These are phyloP conservation scores for Trypanosoma brucei DNA, from an alignment of 208 protist genomes.

Conservation along the genomic window DNA sequence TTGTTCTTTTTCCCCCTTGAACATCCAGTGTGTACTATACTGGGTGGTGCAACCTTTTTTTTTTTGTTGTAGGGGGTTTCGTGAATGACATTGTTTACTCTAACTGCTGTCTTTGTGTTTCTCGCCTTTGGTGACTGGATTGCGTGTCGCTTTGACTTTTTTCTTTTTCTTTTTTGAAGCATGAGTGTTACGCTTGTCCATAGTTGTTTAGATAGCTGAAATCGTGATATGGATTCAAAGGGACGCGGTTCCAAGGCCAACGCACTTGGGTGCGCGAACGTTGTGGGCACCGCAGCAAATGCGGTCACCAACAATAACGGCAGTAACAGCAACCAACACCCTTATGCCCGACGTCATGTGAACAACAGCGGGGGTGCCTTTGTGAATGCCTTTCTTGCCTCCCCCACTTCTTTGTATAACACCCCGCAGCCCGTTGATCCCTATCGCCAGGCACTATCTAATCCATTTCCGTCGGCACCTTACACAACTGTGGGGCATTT, in stretches of 20 bases:
- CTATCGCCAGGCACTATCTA: conserved; percentile 48
- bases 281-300: conserved; percentile 6
- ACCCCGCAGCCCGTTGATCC: conserved; percentile 57
- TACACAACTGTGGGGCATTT: conserved; percentile 71
- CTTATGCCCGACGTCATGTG: conserved; percentile 21
- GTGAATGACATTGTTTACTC: neutral
- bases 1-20: too few relatives aligned
- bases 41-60: too few relatives aligned
- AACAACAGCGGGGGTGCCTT: conserved; percentile 8
- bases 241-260: conserved; percentile 14
- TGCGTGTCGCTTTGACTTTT: neutral
- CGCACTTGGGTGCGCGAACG: conserved; percentile 16
- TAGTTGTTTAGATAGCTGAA: conserved; percentile 1
- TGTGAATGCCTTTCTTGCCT: conserved; percentile 18
- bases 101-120: neutral
- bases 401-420: conserved; percentile 43
- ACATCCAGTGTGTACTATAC: too few relatives aligned
- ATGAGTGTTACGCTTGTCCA: conserved; percentile 5
- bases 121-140: neutral
- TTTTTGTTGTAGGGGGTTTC: too few relatives aligned
- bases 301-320: neutral
- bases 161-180: conserved; percentile 10
- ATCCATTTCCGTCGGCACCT: conserved; percentile 77
- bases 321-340: conserved; percentile 9
- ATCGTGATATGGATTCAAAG: conserved; percentile 23